Base-by-base conservation (phyloP, 2,329 filamentous ascomycete genomes). In the Cladosporium halotolerans region DNA sequence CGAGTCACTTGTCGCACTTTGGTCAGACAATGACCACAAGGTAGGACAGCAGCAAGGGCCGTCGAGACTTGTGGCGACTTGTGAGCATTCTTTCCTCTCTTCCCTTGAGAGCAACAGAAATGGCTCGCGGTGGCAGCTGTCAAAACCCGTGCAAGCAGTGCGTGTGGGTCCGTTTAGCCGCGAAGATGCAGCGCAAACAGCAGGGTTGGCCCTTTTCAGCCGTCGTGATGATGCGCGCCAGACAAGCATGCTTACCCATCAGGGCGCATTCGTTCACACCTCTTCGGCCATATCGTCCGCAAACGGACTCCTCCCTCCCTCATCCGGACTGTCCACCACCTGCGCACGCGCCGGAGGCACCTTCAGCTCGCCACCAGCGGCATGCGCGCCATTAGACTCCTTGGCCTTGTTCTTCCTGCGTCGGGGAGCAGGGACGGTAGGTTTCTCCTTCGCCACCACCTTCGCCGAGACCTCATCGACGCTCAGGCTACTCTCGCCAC, bases 381-480 rank as follows among this genome's bases (percentile, higher is more conserved):
- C 16, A 52, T 44, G 49, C 42, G 43, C 44, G 14, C 43, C 50
- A 46, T 47, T 46, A 13, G 28, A 36, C 16, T 28, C 14, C 34
- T 45, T 45, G 10, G 36, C 43, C 42, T 58, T 58, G 56, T 65
- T 82, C 44, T 70, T 64, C 54, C 68, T 71, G 44, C 85, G 79
- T 66, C 88, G 89, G 5, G 88, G 89, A 14, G 89, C 90, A 63
- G 90, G 84, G 18, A 92, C 82, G 1, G 87, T 89, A 0, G 89
- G 89, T 68, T 88, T 90, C 70, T 92, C 89, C 67, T 79, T 88
- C 42, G 90, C 86, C 9, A 82, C 81, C 9, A 82, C 81, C 6
- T 70, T 69, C 13, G 89, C 89, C 31, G 63, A 62, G 40, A 95
- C 82, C 62, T 93, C 86, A 33, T 82, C 76, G 44, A 93, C 85